Conservation (phyloP, 306 rosid species). For the Quercus bicolor region DNA sequence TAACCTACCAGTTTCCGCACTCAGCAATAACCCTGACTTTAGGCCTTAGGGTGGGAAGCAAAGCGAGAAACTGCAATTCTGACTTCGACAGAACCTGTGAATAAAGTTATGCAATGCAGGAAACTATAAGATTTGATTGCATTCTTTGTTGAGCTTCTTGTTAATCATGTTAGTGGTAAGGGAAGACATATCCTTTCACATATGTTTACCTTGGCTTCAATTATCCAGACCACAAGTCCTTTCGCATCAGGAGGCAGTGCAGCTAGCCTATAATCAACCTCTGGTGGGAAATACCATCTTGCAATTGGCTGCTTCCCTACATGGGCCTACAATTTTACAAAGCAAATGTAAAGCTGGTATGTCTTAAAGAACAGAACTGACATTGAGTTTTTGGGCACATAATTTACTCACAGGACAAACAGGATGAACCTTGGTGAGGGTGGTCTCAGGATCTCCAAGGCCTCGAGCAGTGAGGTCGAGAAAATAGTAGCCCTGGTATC, state of each 20-base stretch:
- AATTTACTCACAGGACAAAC: constrained; percentile 83
- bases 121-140: background rate
- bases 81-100: constrained; percentile 84
- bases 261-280: constrained; percentile 84
- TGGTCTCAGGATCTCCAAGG: constrained; percentile 87
- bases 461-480: constrained; percentile 86
- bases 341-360: background rate
- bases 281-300: constrained; percentile 97
- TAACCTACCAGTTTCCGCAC: constrained; percentile 82
- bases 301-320: constrained; percentile 64
- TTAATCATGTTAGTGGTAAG: background rate
- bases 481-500: constrained; percentile 80
- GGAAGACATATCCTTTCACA: background rate
- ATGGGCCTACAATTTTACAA: constrained; percentile 41
- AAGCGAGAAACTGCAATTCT: constrained; percentile 85
- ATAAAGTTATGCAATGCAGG: constrained; percentile 7
- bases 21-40: constrained; percentile 93
- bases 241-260: constrained; percentile 89
- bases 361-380: background rate
- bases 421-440: constrained; percentile 88
- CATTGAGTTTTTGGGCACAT: background rate
- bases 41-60: constrained; percentile 79
- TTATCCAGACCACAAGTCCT: constrained; percentile 59
- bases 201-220: constrained; percentile 52
- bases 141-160: background rate